These are phyloP conservation scores for Rhazya stricta DNA, from an alignment of 257 asterid species.

Conservation along the genomic window DNA sequence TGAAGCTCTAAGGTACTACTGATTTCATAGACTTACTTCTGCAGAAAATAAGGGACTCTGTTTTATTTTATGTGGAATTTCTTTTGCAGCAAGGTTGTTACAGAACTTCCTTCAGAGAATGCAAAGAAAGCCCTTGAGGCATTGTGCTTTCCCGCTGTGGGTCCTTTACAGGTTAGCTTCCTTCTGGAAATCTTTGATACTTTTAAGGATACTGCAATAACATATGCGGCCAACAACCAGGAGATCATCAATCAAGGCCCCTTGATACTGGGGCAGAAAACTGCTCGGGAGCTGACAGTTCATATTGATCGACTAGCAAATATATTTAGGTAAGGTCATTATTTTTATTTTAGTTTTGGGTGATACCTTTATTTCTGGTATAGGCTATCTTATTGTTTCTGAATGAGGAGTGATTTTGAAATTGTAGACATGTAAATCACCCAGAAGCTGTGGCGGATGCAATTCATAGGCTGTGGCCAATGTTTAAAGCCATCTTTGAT, in stretches of 20 bases:
- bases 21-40: conserved; percentile 13
- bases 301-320: conserved; percentile 92
- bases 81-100: conserved; percentile 73
- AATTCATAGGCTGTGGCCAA: conserved; percentile 92
- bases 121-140: conserved; percentile 91
- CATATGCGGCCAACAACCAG: conserved; percentile 46
- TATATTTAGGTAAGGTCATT: conserved; percentile 64
- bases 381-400: conserved; percentile 16
- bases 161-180: conserved; percentile 73
- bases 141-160: conserved; percentile 72
- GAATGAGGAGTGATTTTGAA: conserved; percentile 18
- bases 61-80: conserved; percentile 28
- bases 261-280: conserved; percentile 62
- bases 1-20: conserved; percentile 85
- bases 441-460: conserved; percentile 99
- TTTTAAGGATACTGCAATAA: conserved; percentile 21
- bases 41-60: conserved; percentile 15
- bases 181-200: conserved; percentile 22
- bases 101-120: conserved; percentile 92
- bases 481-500: conserved; percentile 92
- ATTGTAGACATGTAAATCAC: conserved; percentile 78
- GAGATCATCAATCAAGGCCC: conserved; percentile 89
- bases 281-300: conserved; percentile 91
- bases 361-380: conserved; percentile 1
- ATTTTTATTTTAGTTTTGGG: conserved; percentile 13